Evolutionary conservation across 2,329 filamentous ascomycete genomes (phyloP).

Genomic region (Xylariaceae sp.): DNA sequence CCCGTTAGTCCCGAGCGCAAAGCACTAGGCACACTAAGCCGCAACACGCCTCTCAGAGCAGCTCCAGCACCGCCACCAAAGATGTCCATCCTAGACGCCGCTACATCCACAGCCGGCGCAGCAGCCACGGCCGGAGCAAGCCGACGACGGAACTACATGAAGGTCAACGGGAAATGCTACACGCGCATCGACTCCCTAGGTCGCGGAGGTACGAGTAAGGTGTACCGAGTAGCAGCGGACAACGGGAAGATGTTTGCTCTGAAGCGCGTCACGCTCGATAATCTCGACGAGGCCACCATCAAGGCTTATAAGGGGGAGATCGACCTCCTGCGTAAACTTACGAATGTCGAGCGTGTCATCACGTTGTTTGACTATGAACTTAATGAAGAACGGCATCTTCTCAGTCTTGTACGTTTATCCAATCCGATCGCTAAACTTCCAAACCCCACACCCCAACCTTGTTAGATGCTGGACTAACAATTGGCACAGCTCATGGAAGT

Average conservation of each 20-base stretch:
- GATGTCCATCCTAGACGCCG: constrained; percentile 93
- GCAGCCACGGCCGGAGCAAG: constrained; percentile 67
- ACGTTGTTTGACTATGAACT: constrained; percentile 88
- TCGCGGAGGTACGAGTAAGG: constrained; percentile 86
- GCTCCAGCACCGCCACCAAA: constrained; percentile 85
- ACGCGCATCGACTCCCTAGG: constrained; percentile 87
- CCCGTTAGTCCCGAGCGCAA: constrained; percentile 53
- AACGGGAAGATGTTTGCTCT: constrained; percentile 94
- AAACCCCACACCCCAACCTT: too few species aligned
- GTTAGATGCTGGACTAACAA: too few species aligned
- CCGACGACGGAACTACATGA: constrained; percentile 78
- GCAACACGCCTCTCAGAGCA: constrained; percentile 71
- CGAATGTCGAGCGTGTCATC: constrained; percentile 84
- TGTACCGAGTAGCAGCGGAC: constrained; percentile 95
- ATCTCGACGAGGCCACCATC: constrained; percentile 79
- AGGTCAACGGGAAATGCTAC: constrained; percentile 87
- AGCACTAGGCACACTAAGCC: constrained; percentile 49
- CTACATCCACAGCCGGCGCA: constrained; percentile 77
- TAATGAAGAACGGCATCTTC: constrained; percentile 83
- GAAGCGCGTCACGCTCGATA: constrained; percentile 87
- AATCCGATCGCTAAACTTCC: too few species aligned
- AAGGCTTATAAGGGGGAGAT: constrained; percentile 93
- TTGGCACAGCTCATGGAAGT: constrained; percentile 81
- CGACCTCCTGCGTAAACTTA: constrained; percentile 77
- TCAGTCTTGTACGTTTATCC: constrained; percentile 67